Conservation (phyloP, 768 basidiomycete species). For the Tulasnella calospora region DNA sequence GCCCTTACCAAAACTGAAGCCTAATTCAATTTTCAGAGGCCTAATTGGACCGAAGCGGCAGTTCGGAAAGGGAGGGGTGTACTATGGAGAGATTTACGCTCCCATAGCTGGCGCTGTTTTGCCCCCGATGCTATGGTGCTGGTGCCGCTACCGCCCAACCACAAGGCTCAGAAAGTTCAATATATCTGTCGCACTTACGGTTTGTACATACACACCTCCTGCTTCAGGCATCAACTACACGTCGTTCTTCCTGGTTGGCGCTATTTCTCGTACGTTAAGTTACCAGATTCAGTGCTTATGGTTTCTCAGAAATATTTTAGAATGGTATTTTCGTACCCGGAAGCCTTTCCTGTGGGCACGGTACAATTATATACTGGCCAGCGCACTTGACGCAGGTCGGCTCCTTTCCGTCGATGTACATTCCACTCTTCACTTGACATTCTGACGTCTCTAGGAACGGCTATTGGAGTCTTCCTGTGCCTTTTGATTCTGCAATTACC, state of each 20-base stretch:
- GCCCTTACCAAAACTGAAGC: no score
- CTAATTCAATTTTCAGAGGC: slow-evolving; percentile 35
- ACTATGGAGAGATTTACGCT: slow-evolving; percentile 42
- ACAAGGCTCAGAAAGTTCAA: slow-evolving; percentile 29
- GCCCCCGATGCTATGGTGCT: slow-evolving; percentile 42
- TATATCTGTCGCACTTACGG: slow-evolving; percentile 43
- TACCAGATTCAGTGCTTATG: background rate
- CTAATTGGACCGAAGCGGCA: slow-evolving; percentile 43
- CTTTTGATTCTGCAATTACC: slow-evolving; percentile 43
- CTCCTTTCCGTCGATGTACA: background rate
- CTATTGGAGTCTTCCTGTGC: slow-evolving; percentile 40
- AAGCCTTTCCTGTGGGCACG: slow-evolving; percentile 48
- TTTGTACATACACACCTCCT: slow-evolving; percentile 41
- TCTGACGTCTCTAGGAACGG: slow-evolving; percentile 32
- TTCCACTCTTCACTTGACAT: background rate
- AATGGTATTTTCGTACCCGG: slow-evolving; percentile 42
- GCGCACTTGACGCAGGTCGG: slow-evolving; percentile 38
- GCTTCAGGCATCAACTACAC: slow-evolving; percentile 47
- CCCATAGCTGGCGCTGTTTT: slow-evolving; percentile 40
- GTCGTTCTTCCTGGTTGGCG: slow-evolving; percentile 42
- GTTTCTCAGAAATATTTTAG: slow-evolving; percentile 23
- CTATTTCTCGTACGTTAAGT: slow-evolving; percentile 42
- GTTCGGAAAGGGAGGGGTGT: slow-evolving; percentile 40
- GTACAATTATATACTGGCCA: slow-evolving; percentile 47
- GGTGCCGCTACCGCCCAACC: slow-evolving; percentile 36